These are phyloP conservation scores for Pascua sp. DNA, from an alignment of 1,284 basidiomycete species.

Conservation along the genomic window DNA sequence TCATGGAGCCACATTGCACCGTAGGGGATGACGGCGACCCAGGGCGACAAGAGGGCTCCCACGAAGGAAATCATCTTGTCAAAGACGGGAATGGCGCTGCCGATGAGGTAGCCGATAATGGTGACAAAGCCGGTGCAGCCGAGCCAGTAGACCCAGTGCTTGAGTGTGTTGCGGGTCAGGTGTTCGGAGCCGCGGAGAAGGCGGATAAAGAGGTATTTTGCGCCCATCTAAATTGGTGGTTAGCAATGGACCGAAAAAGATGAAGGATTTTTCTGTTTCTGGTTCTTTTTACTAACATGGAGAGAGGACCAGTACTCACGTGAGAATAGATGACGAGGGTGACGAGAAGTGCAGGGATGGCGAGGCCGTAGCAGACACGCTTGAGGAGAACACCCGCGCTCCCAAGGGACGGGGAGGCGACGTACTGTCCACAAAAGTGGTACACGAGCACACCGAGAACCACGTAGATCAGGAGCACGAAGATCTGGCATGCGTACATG, in stretches of 20 bases:
- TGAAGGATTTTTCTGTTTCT: too few relatives aligned
- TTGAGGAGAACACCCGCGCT: slow-evolving; percentile 45
- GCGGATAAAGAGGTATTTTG: slow-evolving; percentile 62
- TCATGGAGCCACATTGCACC: slow-evolving; percentile 35
- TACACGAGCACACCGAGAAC: slow-evolving; percentile 27
- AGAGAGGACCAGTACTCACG: too few relatives aligned
- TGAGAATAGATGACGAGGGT: slow-evolving; percentile 23
- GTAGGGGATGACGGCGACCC: slow-evolving; percentile 15
- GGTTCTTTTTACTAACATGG: too few relatives aligned
- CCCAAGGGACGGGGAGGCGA: slow-evolving; percentile 44
- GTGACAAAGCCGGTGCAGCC: too few relatives aligned
- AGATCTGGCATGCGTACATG: slow-evolving; percentile 28
- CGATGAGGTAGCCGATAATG: slow-evolving; percentile 32
- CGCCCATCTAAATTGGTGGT: slow-evolving; percentile 42
- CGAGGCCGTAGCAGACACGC: slow-evolving; percentile 47
- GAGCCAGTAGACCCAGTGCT: slow-evolving; percentile 61
- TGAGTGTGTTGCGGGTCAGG: slow-evolving; percentile 57
- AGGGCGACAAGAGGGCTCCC: slow-evolving; percentile 25
- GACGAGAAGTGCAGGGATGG: slow-evolving; percentile 39
- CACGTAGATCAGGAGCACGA: slow-evolving; percentile 38
- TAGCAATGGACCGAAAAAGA: background rate
- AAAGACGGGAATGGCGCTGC: slow-evolving; percentile 22
- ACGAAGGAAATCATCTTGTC: slow-evolving; percentile 26
- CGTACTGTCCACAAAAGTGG: slow-evolving; percentile 43
- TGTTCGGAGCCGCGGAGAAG: slow-evolving; percentile 58